Evolutionary conservation across 352 stramenopile genomes (phyloP), one percentile per base, ranked within the genome.

Genomic region (Plasmopara halstedii): DNA sequence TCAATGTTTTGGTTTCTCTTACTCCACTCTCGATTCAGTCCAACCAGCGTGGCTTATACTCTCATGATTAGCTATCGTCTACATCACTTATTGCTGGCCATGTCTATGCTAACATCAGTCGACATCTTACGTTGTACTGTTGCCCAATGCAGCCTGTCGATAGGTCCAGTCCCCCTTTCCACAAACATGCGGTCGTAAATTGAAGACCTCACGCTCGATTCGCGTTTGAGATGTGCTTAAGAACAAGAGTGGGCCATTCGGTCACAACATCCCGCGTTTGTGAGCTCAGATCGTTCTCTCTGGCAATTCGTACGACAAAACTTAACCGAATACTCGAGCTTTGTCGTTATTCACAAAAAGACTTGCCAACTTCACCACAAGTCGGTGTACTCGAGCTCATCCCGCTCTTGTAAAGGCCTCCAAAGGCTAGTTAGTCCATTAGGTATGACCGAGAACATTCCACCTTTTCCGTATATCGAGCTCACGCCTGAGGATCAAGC

Each of bases 381-480:
- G 36, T 61, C 23, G 26, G 29, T 21, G 50, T 15, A 36, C 20
- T 46, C 33, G 35, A 32, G 22, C 25, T 42, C 23, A 42, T 32
- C 27, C 19, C 27, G 27, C 20, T 29, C 42, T 18, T 26, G 41
- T 2, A 23, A 53, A 42, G 37, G 22, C 32, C 15, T 15, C 27
- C 43, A 19, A 25, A 34, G 40, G 47, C 23, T 26, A 27, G n/a
- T n/a, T n/a, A n/a, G 15, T 22, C 25, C 34, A 39, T 35, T 27
- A 46, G 35, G 22, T 14, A 73, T 73, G 63, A 49, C 56, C 34
- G 50, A 62, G 20, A 42, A 47, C 32, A 61, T 48, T 33, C 60
- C 60, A 3, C 46, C 55, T 22, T 73, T 70, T 46, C 56, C 60
- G 20, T 42, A 63, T 19, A 73, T 73, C 33, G 45, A 62, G 21